Percentiles rank a stretch among this genome's conserved stretches.
Conservation (phyloP, 108 stramenopile species). For the Cyclotella kingstonii region DNA sequence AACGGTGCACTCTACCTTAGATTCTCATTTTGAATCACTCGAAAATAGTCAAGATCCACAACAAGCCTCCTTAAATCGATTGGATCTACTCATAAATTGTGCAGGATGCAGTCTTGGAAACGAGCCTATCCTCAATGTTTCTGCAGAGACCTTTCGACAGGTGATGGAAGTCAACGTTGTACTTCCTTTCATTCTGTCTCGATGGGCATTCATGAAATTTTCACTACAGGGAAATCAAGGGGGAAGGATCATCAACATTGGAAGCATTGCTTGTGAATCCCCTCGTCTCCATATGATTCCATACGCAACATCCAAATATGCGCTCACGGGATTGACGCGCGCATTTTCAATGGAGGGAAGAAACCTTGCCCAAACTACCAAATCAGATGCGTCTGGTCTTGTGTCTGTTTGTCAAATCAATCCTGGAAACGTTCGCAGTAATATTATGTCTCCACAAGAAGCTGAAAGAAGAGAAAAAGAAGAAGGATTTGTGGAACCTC, state of each 20-base stretch:
- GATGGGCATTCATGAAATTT: slow-evolving; percentile 33
- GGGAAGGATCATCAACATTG: slow-evolving; percentile 44
- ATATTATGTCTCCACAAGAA: slow-evolving; percentile 39
- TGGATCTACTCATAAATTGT: slow-evolving; percentile 39
- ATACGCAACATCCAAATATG: slow-evolving; percentile 41
- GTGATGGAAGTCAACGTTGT: slow-evolving; percentile 36
- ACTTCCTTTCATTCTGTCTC: slow-evolving; percentile 33
- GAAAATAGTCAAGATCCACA: slow-evolving; percentile 12
- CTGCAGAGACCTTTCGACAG: slow-evolving; percentile 21
- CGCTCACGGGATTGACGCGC: slow-evolving; percentile 32
- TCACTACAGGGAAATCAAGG: neutral
- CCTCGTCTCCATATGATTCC: slow-evolving; percentile 37
- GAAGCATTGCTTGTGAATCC: slow-evolving; percentile 34
- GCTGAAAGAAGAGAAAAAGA: slow-evolving; percentile 26
- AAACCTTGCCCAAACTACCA: slow-evolving; percentile 26
- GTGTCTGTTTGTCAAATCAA: slow-evolving; percentile 43
- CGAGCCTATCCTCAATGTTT: slow-evolving; percentile 30
- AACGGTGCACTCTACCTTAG: slow-evolving; percentile 16
- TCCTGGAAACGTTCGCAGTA: slow-evolving; percentile 46
- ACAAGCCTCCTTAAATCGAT: slow-evolving; percentile 14
- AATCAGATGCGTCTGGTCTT: slow-evolving; percentile 12
- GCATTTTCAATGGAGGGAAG: slow-evolving; percentile 32
- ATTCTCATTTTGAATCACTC: slow-evolving; percentile 37
- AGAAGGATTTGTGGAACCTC: slow-evolving; percentile 44
- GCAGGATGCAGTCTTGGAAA: slow-evolving; percentile 42